Evolutionary conservation across 441 rosid genomes (phyloP).

Genomic region (Euphorbia neoarborescens): DNA sequence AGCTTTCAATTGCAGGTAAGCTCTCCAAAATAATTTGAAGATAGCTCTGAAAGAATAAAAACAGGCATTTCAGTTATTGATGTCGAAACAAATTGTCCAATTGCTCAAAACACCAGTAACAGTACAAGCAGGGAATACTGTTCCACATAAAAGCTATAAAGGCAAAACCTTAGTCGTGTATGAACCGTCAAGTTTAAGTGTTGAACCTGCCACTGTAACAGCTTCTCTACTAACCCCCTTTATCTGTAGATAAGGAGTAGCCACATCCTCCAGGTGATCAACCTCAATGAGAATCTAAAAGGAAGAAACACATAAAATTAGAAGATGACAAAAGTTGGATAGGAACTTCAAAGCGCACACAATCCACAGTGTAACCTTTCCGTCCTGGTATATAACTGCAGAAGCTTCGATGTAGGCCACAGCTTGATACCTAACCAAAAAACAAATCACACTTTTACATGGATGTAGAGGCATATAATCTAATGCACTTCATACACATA

Average conservation of each 20-base stretch:
- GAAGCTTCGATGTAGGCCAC: slow-evolving; percentile 95
- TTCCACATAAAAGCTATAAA: slow-evolving; percentile 1
- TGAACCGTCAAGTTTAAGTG: slow-evolving; percentile 75
- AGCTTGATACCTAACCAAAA: slow-evolving; percentile 73
- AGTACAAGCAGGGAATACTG: slow-evolving; percentile 5
- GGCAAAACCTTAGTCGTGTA: slow-evolving; percentile 84
- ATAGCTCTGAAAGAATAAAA: slow-evolving; percentile 50
- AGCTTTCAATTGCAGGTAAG: slow-evolving; percentile 56
- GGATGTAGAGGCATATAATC: neutral
- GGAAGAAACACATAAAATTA: slow-evolving; percentile 19
- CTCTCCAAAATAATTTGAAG: slow-evolving; percentile 86
- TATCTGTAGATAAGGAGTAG: slow-evolving; percentile 78
- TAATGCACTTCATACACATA: neutral
- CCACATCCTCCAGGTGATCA: slow-evolving; percentile 79
- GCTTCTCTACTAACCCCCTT: slow-evolving; percentile 95
- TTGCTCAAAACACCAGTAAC: neutral
- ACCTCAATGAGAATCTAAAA: slow-evolving; percentile 83
- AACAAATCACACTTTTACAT: neutral
- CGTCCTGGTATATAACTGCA: slow-evolving; percentile 92
- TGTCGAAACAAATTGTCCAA: neutral
- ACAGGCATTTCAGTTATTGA: slow-evolving; percentile 9
- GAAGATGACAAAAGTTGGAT: neutral
- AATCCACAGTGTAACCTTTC: slow-evolving; percentile 47
- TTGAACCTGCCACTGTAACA: slow-evolving; percentile 87
- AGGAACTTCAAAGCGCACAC: neutral